A percentile compares a stretch with the other conserved stretches of the same genome.
Evolutionary conservation across 2,329 filamentous ascomycete species (phyloP).

Genomic region (Thielaviopsis populi): DNA sequence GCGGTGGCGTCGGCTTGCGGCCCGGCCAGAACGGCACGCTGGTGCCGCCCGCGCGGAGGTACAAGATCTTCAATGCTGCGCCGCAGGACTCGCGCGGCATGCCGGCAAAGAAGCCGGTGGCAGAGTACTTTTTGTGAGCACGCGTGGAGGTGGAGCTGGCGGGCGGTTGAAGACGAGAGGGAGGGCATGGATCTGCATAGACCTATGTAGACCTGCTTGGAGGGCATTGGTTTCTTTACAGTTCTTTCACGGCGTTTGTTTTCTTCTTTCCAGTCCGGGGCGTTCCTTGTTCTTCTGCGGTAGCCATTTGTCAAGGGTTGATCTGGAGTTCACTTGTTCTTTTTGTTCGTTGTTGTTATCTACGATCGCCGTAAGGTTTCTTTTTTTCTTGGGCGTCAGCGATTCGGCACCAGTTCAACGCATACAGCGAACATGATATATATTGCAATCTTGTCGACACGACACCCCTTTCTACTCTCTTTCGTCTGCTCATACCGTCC

Average conservation of each 20-base stretch:
- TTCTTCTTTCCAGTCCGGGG: background rate
- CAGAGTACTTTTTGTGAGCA: slow-evolving; percentile 75
- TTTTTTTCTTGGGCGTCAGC: background rate
- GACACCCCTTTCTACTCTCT: background rate
- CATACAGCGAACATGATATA: background rate
- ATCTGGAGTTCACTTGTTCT: background rate
- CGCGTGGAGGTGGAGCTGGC: background rate
- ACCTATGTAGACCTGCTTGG: background rate
- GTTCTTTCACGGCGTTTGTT: background rate
- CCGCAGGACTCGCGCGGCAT: slow-evolving; percentile 92
- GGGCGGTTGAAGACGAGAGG: background rate
- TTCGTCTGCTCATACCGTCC: background rate
- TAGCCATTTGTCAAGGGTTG: background rate
- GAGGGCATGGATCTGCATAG: background rate
- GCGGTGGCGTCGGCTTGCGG: slow-evolving; percentile 24
- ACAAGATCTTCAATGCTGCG: slow-evolving; percentile 90
- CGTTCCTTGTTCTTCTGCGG: background rate
- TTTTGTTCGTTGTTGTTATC: background rate
- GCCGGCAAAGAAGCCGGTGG: slow-evolving; percentile 96
- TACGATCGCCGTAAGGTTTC: background rate
- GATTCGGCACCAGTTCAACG: background rate
- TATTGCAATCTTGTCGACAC: background rate
- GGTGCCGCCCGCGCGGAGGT: slow-evolving; percentile 64
- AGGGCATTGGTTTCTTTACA: background rate
- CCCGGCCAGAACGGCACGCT: slow-evolving; percentile 31